Evolutionary conservation across 2,329 filamentous ascomycete genomes (phyloP), one percentile per base, ranked within the genome.

Genomic region (Alternaria sp.): DNA sequence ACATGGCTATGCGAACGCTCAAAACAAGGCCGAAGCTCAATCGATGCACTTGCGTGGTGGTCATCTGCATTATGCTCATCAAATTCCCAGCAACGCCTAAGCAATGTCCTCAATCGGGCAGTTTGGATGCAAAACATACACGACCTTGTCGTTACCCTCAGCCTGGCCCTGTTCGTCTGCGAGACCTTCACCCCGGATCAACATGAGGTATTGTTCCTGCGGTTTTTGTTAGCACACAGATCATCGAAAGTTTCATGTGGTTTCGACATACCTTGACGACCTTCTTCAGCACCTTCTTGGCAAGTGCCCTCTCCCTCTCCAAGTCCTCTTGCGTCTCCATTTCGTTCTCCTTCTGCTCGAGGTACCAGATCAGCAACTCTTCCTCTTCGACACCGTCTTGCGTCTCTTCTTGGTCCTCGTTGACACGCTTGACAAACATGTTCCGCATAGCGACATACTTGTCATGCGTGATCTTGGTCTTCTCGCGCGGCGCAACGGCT

Each of bases 91-190:
- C 18, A 26, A 6, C 23, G 18, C n/a, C 46, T 63, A 67, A 0
- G 51, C 74, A 62, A 80, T 79, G 60, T 85, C 84, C 69, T 97
- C 94, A 10, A 96, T 86, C 0, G 92, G 92, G 77, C 93, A 97
- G 82, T 98, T 98, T 62, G 96, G 96, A 82, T 99, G 96, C 70
- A 99, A 78, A 25, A 97, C 92, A 78, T 97, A 99, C 56, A 96
- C 87, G 5, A 92, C 84, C 74, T 84, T 85, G 20, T 65, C 62
- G 76, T 75, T 83, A 5, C 65, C 54, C 80, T 70, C 82, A 71
- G 76, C 79, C 87, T 87, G 69, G 81, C 89, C 91, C 45, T 89
- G 85, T 30, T 94, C 89, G 57, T 94, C 92, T 82, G 96, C 93
- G 53, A 98, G 87, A 20, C 96, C 94, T 71, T 97, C 94, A 70